Evolutionary conservation across 2,329 filamentous ascomycete genomes (phyloP), one percentile per base, ranked within the genome.

Genomic region (Fusarium sp.): DNA sequence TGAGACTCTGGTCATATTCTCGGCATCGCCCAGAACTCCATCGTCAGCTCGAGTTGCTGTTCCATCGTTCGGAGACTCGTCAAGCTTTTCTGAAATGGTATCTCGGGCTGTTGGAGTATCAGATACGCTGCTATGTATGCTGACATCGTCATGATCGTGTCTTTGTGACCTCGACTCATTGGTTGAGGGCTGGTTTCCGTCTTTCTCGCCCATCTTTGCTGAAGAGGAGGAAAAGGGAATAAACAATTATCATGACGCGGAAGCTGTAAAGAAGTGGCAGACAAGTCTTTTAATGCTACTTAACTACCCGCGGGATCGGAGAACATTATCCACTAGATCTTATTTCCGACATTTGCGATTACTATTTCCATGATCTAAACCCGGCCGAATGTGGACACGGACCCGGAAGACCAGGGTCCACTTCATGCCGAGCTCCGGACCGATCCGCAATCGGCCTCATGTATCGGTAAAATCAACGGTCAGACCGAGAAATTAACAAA

Each of bases 291-390:
- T 65, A 67, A 51, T 59, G 61, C 59, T 25, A 56, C 55, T 44
- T 42, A 24, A 57, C 54, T 63, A 56, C 55, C 69, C 67, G 73
- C 71, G 71, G 70, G 49, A 73, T 75, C 71, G 65, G 71, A 71
- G 55, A 45, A 57, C 45, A 55, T 37, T 65, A 27, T 56, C 58
- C 46, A 59, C 34, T 71, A 34, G 22, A 51, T 40, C 13, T 63
- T 72, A 74, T 75, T 74, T 51, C 73, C 70, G 69, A 40, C 11
- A 37, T 27, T 18, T 48, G 32, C 30, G 29, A 32, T 53, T 25
- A 51, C 70, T 75, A 75, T 75, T 75, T 27, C 73, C 73, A 63
- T 44, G 6, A 29, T 37, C 44, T 45, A 18, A 53, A 16, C 54
- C 46, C 46, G 47, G 60, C 58, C 37, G 46, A 61, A 30, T 53